Percentiles rank a stretch among this genome's conserved stretches.
These are phyloP conservation scores for Lactifluus volemus DNA, from an alignment of 768 basidiomycete genomes.

Conservation along the genomic window DNA sequence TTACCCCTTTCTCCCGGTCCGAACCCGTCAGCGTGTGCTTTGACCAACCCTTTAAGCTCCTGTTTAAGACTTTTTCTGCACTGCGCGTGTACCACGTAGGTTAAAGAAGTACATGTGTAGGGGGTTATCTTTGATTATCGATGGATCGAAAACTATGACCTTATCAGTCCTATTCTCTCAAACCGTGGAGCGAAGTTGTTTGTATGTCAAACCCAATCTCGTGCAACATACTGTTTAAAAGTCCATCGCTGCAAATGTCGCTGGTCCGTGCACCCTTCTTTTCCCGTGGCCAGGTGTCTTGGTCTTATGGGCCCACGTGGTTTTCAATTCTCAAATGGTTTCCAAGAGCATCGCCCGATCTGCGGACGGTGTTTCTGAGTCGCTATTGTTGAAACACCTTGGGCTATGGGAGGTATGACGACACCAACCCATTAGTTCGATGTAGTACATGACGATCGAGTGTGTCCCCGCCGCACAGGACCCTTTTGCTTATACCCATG, in stretches of 20 bases:
- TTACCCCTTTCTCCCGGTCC: neutral
- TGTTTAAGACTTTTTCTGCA: neutral
- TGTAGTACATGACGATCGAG: neutral
- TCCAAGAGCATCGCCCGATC: neutral
- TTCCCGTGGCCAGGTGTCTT: neutral
- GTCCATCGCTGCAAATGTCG: neutral
- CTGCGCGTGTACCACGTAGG: neutral
- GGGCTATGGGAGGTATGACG: neutral
- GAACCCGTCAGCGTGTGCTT: neutral
- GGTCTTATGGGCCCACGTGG: neutral
- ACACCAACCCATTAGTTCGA: neutral
- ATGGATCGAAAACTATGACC: conserved; percentile 1
- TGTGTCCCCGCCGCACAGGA: too few species aligned
- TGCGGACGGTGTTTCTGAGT: neutral
- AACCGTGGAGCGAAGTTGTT: neutral
- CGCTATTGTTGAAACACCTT: neutral
- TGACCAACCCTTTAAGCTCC: neutral
- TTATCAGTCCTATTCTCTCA: conserved; percentile 2
- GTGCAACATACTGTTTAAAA: neutral
- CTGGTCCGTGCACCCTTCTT: neutral
- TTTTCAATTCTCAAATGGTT: neutral
- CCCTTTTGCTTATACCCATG: neutral
- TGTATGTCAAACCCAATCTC: neutral
- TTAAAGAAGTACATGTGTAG: neutral
- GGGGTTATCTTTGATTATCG: conserved; percentile 15